phyloP scores from a whole-genome alignment of 176 grass and related monocot genomes.

The Musa itinerans region DNA sequence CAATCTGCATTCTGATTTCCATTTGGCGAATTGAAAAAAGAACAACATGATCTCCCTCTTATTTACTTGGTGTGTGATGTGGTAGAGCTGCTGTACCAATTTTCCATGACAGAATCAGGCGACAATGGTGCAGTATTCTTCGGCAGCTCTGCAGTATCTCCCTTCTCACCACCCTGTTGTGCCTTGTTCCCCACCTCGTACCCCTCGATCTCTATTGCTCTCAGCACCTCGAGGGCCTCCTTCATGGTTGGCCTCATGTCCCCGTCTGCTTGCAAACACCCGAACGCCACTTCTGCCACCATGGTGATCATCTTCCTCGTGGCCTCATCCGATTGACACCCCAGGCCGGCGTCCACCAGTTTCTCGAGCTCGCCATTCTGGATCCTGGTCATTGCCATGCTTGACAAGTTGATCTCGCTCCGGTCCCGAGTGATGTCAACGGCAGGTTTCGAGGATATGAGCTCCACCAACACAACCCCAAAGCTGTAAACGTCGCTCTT shows the following conservation, averaged over 20 bases:
- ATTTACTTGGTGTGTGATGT: neutral
- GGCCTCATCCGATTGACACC: neutral
- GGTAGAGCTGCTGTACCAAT: neutral
- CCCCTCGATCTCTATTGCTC: neutral
- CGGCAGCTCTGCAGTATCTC: neutral
- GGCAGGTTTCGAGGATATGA: slow-evolving; percentile 28
- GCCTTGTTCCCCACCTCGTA: neutral
- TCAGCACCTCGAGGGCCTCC: slow-evolving; percentile 10
- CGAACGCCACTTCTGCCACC: slow-evolving; percentile 6
- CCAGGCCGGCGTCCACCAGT: neutral
- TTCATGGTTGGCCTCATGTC: slow-evolving; percentile 6
- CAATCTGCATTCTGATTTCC: neutral
- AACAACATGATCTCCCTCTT: neutral
- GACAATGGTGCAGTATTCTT: neutral
- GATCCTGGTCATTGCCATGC: neutral
- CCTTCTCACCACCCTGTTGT: neutral
- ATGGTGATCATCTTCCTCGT: slow-evolving; percentile 16
- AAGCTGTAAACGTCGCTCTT: slow-evolving; percentile 80
- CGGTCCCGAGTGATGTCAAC: neutral
- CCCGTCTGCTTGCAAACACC: slow-evolving; percentile 3
- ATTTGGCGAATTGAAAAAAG: neutral
- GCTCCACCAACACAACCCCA: slow-evolving; percentile 49
- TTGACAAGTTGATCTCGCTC: slow-evolving; percentile 2
- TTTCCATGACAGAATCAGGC: neutral
- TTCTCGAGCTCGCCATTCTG: slow-evolving; percentile 10